Conservation (phyloP, 2,329 filamentous ascomycete genomes). For the Parafenestella ontariensis region DNA sequence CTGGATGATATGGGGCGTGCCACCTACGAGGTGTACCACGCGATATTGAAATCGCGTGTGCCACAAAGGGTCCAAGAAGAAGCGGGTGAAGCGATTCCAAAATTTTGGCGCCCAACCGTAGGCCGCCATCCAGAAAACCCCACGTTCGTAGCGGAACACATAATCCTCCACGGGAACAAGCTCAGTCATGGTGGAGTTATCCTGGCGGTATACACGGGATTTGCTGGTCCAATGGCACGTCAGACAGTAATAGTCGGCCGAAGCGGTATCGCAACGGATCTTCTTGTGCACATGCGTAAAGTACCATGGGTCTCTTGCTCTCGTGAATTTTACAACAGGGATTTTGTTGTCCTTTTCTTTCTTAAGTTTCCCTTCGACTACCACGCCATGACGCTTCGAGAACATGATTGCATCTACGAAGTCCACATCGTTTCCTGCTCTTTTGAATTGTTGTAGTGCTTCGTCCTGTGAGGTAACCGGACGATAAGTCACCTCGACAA, state of each 20-base stretch:
- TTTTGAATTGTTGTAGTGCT: background rate
- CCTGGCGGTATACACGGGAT: constrained; percentile 13
- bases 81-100: constrained; percentile 64
- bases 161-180: constrained; percentile 58
- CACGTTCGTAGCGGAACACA: constrained; percentile 66
- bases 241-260: constrained; percentile 4
- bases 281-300: constrained; percentile 64
- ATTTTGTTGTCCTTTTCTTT: background rate
- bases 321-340: constrained; percentile 6
- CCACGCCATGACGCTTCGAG: constrained; percentile 12
- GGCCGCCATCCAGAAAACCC: constrained; percentile 66
- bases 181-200: constrained; percentile 21
- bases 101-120: constrained; percentile 56
- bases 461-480: constrained; percentile 56
- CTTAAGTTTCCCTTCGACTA: constrained; percentile 8
- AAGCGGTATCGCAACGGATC: constrained; percentile 1
- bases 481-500: constrained; percentile 67
- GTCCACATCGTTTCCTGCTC: constrained; percentile 1
- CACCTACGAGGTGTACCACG: constrained; percentile 61
- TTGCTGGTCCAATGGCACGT: constrained; percentile 9
- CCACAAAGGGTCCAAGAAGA: constrained; percentile 63
- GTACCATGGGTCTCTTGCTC: constrained; percentile 69
- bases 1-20: constrained; percentile 63
- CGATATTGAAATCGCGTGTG: constrained; percentile 67
- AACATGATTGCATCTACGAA: constrained; percentile 20